phyloP scores from a whole-genome alignment of 2,329 filamentous ascomycete genomes.

The Endoconidiophora polonica region DNA sequence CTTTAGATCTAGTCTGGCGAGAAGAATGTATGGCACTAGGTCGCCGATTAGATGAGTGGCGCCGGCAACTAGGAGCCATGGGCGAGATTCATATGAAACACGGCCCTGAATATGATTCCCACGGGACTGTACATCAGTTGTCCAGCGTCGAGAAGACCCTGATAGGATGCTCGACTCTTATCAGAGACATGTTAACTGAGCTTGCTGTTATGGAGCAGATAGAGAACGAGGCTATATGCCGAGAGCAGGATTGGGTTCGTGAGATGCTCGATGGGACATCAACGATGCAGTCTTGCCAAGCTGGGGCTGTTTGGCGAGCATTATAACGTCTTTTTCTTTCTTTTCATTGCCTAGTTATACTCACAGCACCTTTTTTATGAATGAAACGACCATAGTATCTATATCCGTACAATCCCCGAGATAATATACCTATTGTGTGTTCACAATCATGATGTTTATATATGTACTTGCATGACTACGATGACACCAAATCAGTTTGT shows the following conservation, averaged over 20 bases:
- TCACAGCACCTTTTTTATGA: no score
- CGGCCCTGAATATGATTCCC: neutral
- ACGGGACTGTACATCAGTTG: slow-evolving; percentile 7
- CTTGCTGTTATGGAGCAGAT: slow-evolving; percentile 44
- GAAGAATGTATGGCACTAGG: slow-evolving; percentile 36
- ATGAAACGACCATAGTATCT: no score
- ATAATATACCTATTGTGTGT: no score
- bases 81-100: slow-evolving; percentile 18
- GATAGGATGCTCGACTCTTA: slow-evolving; percentile 29
- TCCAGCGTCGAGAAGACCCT: slow-evolving; percentile 33
- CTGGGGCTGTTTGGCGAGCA: slow-evolving; percentile 33
- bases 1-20: slow-evolving; percentile 40
- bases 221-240: slow-evolving; percentile 36
- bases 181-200: slow-evolving; percentile 45
- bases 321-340: slow-evolving; percentile 14
- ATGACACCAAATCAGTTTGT: no score
- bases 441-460: no score
- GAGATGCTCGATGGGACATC: slow-evolving; percentile 30
- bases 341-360: no score
- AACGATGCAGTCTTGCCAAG: slow-evolving; percentile 20
- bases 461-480: no score
- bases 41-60: slow-evolving; percentile 39
- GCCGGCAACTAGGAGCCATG: slow-evolving; percentile 30
- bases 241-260: slow-evolving; percentile 43
- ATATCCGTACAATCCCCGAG: no score